A percentile compares a stretch with the other conserved stretches of the same genome.
phyloP scores from a whole-genome alignment of 2,329 filamentous ascomycete species.

The Fusarium denticulatum region DNA sequence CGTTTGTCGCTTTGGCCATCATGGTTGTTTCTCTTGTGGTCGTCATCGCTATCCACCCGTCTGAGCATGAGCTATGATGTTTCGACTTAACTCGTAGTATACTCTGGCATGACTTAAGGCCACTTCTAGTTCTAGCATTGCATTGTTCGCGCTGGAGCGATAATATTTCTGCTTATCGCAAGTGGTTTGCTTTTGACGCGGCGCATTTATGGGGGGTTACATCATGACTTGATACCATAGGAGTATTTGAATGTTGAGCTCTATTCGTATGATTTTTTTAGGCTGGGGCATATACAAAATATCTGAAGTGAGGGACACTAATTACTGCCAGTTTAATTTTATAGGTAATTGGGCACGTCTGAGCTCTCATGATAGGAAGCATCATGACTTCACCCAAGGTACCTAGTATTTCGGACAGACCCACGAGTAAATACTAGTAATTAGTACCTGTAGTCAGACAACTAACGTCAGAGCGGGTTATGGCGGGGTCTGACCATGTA shows the following conservation, averaged over 20 bases:
- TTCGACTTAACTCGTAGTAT: neutral
- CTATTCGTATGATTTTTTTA: neutral
- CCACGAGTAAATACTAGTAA: neutral
- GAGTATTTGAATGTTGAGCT: neutral
- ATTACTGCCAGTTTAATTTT: neutral
- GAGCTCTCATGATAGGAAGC: conserved; percentile 6
- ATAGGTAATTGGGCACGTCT: neutral
- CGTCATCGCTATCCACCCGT: conserved; percentile 64
- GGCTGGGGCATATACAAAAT: neutral
- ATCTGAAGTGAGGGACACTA: neutral
- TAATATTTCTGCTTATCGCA: neutral
- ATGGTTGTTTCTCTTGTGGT: conserved; percentile 70
- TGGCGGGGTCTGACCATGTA: conserved; percentile 35
- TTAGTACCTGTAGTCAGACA: neutral
- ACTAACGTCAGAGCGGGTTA: conserved; percentile 22
- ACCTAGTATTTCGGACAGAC: too few species aligned
- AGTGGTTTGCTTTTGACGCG: conserved; percentile 1
- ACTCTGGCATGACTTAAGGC: neutral
- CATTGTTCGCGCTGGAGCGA: neutral
- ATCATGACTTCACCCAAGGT: conserved; percentile 3
- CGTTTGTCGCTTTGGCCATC: conserved; percentile 70
- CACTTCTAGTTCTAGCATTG: neutral
- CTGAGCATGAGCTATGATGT: conserved; percentile 30
- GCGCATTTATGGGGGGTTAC: conserved; percentile 12
- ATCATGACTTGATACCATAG: conserved; percentile 33